These are phyloP conservation scores for Globisporangium middletonii DNA, from an alignment of 352 stramenopile species.

Conservation along the genomic window DNA sequence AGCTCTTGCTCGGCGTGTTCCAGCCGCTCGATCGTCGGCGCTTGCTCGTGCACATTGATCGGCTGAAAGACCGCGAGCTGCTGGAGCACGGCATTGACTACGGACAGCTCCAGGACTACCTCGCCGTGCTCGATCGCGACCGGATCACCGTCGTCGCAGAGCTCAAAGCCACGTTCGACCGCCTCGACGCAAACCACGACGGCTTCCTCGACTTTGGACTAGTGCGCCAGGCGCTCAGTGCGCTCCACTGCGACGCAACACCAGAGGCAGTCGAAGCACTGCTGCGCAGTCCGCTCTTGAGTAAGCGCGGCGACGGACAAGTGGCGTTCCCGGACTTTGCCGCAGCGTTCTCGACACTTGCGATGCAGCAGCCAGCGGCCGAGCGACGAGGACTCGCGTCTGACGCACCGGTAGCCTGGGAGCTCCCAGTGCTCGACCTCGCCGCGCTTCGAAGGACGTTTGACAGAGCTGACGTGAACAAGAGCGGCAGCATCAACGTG, in stretches of 20 bases:
- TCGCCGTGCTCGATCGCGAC: conserved; percentile 63
- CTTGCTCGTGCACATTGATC: conserved; percentile 50
- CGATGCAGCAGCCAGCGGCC: conserved; percentile 38
- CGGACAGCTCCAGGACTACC: conserved; percentile 65
- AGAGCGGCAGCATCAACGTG: conserved; percentile 34
- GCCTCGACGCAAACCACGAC: conserved; percentile 51
- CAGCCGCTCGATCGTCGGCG: conserved; percentile 54
- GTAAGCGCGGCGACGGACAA: conserved; percentile 13
- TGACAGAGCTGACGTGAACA: conserved; percentile 27
- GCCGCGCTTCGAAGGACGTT: conserved; percentile 33
- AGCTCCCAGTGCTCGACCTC: conserved; percentile 40
- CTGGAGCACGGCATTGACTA: conserved; percentile 58
- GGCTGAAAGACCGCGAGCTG: conserved; percentile 52
- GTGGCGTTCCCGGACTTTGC: conserved; percentile 54
- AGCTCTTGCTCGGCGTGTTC: conserved; percentile 52
- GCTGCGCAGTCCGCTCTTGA: conserved; percentile 25
- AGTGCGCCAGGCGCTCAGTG: conserved; percentile 33
- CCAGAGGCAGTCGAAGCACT: conserved; percentile 29
- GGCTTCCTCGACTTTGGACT: conserved; percentile 48
- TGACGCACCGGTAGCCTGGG: not conserved
- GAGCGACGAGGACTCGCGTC: conserved; percentile 8
- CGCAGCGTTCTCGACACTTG: conserved; percentile 45
- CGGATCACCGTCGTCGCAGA: conserved; percentile 54
- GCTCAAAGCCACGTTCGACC: conserved; percentile 68
- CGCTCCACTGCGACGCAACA: conserved; percentile 26